Percentiles rank a stretch among this genome's conserved stretches.
phyloP scores from a whole-genome alignment of 805 yeast species.

The Candida pseudoglaebosa region DNA sequence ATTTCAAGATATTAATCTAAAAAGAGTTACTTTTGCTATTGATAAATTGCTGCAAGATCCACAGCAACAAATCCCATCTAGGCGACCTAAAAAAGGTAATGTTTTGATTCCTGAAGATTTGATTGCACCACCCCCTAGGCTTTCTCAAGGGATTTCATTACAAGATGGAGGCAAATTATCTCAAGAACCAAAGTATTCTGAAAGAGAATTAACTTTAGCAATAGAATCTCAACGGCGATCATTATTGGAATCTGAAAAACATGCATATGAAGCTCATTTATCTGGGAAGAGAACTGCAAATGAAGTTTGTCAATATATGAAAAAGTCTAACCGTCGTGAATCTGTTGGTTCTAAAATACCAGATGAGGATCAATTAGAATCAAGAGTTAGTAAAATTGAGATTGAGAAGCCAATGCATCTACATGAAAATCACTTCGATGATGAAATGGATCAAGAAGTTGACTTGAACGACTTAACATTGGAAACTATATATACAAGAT shows the following conservation, averaged over 20 bases:
- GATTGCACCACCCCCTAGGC: constrained; percentile 55
- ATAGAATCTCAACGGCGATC: constrained; percentile 55
- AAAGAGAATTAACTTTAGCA: constrained; percentile 51
- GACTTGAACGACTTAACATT: constrained; percentile 29
- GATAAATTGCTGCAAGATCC: constrained; percentile 76
- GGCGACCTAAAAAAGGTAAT: constrained; percentile 51
- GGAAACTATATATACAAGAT: constrained; percentile 63
- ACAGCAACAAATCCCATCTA: constrained; percentile 58
- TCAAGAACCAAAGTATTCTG: constrained; percentile 26
- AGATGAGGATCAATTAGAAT: constrained; percentile 17
- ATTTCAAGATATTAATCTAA: constrained; percentile 36
- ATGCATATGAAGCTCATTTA: constrained; percentile 71
- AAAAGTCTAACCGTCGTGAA: constrained; percentile 3
- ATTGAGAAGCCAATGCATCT: constrained; percentile 72
- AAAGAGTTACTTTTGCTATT: constrained; percentile 73
- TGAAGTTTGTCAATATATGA: constrained; percentile 42
- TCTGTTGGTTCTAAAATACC: constrained; percentile 13
- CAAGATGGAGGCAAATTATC: constrained; percentile 24
- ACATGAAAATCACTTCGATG: constrained; percentile 51
- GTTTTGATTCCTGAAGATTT: constrained; percentile 62
- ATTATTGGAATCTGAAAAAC: constrained; percentile 59
- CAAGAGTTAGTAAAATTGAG: constrained; percentile 27
- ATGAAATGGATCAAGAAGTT: constrained; percentile 16
- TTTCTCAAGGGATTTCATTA: constrained; percentile 65
- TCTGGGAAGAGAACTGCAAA: constrained; percentile 67